phyloP scores from a whole-genome alignment of 331 rosid species.

The Spiraea crenata region DNA sequence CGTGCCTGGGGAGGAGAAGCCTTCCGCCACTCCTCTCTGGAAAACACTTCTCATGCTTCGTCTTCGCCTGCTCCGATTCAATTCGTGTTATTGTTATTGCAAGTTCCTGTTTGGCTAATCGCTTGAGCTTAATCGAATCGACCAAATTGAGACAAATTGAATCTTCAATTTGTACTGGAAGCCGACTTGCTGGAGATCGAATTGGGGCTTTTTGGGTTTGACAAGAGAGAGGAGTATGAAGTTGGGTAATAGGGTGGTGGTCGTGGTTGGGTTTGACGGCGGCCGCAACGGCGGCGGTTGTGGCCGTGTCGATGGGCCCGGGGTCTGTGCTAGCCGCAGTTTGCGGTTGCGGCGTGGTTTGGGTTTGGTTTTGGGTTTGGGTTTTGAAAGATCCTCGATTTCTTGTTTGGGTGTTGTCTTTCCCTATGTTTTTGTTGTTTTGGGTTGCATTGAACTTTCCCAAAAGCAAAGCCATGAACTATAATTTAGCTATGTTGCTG shows the following conservation, averaged over 20 bases:
- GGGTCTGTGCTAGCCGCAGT: slow-evolving; percentile 8
- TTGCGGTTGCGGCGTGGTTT: not conserved
- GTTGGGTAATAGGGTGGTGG: slow-evolving; percentile 34
- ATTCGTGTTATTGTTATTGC: too few species aligned
- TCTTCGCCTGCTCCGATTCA: too few species aligned
- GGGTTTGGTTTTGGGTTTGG: slow-evolving; percentile 7
- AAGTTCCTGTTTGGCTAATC: too few species aligned
- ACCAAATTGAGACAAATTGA: too few species aligned
- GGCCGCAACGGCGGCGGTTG: slow-evolving; percentile 13
- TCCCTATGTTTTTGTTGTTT: not conserved
- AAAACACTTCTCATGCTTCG: too few species aligned
- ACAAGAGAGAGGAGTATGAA: slow-evolving; percentile 55
- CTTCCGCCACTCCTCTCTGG: too few species aligned
- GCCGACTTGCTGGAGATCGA: slow-evolving; percentile 90
- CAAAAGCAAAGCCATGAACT: not conserved
- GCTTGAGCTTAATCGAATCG: too few species aligned
- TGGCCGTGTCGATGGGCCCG: not conserved
- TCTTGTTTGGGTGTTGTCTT: not conserved
- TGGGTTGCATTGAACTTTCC: slow-evolving; percentile 7
- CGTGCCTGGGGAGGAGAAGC: too few species aligned
- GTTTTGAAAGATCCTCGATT: not conserved
- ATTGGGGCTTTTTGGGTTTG: slow-evolving; percentile 93
- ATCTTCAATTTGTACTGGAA: slow-evolving; percentile 49
- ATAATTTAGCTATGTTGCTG: not conserved
- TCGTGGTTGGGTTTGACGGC: slow-evolving; percentile 10